Conservation (phyloP, 1,139 yeast species). For the Saccharomycopsis hybrid region DNA sequence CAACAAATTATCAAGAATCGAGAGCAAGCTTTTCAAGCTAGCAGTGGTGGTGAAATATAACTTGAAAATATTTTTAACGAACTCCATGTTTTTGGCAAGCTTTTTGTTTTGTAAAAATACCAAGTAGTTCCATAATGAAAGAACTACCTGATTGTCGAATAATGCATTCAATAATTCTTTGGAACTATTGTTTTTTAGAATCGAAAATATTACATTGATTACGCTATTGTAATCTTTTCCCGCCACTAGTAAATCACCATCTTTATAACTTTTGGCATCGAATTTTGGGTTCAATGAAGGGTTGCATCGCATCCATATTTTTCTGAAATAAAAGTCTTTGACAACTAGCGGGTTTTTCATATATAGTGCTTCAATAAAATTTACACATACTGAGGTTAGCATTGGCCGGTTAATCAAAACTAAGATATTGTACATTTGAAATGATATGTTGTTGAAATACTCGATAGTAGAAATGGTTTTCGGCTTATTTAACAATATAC, state of each 20-base stretch:
- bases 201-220: conserved; percentile 58
- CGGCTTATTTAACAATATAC: conserved; percentile 59
- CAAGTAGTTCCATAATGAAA: conserved; percentile 57
- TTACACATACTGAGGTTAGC: conserved; percentile 51
- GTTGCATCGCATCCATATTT: conserved; percentile 39
- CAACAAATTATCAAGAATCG: conserved; percentile 17
- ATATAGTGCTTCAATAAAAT: conserved; percentile 50
- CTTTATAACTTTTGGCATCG: conserved; percentile 17
- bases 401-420: conserved; percentile 56
- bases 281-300: conserved; percentile 28
- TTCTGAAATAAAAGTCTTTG: conserved; percentile 50
- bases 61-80: conserved; percentile 42
- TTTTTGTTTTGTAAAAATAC: conserved; percentile 38
- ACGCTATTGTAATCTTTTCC: conserved; percentile 53
- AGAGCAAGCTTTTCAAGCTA: background rate
- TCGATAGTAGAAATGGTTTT: conserved; percentile 36
- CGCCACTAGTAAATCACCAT: conserved; percentile 30
- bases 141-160: conserved; percentile 32
- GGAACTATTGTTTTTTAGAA: conserved; percentile 45
- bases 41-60: conserved; percentile 37
- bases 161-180: conserved; percentile 37
- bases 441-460: conserved; percentile 52
- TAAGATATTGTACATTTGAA: conserved; percentile 52
- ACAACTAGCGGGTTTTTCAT: conserved; percentile 45
- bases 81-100: conserved; percentile 26